Evolutionary conservation across 2,329 filamentous ascomycete genomes (phyloP), one percentile per base, ranked within the genome.

Genomic region (Talaromyces pinophilus): DNA sequence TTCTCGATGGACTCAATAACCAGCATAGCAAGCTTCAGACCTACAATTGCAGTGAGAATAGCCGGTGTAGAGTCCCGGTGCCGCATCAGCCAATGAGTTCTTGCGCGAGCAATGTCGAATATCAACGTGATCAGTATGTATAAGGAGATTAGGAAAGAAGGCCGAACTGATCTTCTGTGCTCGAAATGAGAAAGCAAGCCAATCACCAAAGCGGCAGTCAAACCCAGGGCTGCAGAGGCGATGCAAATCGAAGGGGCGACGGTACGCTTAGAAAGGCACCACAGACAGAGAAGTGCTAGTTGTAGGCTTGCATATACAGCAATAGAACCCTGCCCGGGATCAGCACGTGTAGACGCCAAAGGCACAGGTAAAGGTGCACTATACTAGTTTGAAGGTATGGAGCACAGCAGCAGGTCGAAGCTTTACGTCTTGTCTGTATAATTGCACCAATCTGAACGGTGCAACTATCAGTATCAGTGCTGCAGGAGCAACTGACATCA

Each of bases 81-180:
- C 3, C 66, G 65, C 59, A 71, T 63, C 30, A 80, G 66, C 74
- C 74, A 78, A 38, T 76, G 68, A 6, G 77, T 83, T 19, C 82
- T 77, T 6, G 78, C 75, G 28, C 78, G 77, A 11, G 76, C 77
- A 22, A 75, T 73, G 69, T 83, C 81, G 50, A 84, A 75, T 6
- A 81, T 44, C 25, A 79, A 63, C 0, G 81, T 78, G 63, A 82
- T 59, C 5, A 79, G 71, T 5, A 84, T 73, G 66, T 82, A 84
- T 19, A 78, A 64, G 44, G 76, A 76, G 17, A 82, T 68, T 8
- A 80, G 65, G 44, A 76, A 74, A 1, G 80, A 81, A 4, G 80
- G 79, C 19, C 76, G 72, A 28, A 78, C 66, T 5, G 72, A 73
- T 15, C 73, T 69, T 55, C 70, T 50, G 28, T 76, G 72, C 64